phyloP scores from a whole-genome alignment of 208 protist genomes.

The Angomonas deanei region DNA sequence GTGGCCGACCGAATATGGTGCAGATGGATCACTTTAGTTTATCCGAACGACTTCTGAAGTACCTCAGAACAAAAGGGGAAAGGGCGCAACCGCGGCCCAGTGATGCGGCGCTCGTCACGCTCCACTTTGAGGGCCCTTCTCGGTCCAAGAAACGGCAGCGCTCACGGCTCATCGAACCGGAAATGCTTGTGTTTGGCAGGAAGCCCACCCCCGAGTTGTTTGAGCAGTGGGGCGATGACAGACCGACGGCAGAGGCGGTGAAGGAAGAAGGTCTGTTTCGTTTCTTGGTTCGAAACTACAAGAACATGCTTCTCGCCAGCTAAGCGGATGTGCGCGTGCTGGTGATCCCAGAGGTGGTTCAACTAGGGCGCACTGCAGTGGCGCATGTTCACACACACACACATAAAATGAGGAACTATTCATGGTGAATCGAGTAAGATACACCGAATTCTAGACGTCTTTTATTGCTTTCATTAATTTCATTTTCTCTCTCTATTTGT shows the following conservation, averaged over 20 bases:
- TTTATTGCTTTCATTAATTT: background rate
- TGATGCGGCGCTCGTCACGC: slow-evolving; percentile 70
- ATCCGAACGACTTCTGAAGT: no score
- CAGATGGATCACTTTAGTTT: background rate
- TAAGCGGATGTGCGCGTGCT: slow-evolving; percentile 12
- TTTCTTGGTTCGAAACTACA: slow-evolving; percentile 76
- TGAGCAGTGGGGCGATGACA: slow-evolving; percentile 59
- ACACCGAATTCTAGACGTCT: background rate
- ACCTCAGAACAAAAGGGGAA: no score
- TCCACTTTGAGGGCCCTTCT: slow-evolving; percentile 82
- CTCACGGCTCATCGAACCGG: slow-evolving; percentile 67
- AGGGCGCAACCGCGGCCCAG: background rate
- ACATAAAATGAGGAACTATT: background rate
- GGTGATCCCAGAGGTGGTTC: background rate
- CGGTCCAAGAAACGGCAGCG: slow-evolving; percentile 49
- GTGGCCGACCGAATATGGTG: slow-evolving; percentile 34
- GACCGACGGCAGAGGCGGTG: slow-evolving; percentile 50
- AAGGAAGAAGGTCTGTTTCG: slow-evolving; percentile 51
- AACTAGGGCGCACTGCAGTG: background rate
- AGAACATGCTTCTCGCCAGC: slow-evolving; percentile 58
- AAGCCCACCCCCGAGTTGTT: slow-evolving; percentile 56
- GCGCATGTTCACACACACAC: background rate
- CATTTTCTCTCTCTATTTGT: background rate
- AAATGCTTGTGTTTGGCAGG: slow-evolving; percentile 60
- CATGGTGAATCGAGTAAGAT: no score